Base-by-base conservation (phyloP, 768 basidiomycete species). In the Lactarius quietus region DNA sequence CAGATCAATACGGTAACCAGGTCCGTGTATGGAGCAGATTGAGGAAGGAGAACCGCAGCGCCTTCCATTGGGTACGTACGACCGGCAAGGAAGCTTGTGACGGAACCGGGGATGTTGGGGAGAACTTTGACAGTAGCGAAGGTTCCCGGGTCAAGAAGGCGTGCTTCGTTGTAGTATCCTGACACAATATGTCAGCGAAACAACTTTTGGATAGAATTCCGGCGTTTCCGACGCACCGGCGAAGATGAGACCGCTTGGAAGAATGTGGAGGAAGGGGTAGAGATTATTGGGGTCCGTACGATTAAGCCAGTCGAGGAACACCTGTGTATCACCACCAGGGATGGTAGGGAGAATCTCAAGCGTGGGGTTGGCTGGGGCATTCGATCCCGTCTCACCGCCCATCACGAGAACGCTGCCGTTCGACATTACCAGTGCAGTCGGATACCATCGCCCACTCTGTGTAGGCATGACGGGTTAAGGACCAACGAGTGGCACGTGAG, bases 151-250 rank as follows among this genome's bases (percentile, higher is more conserved):
- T 92, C 82, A 31, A 92, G 77, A 65, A 92, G 83, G 18, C 90
- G 85, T 1, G 90, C 91, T 74, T 92, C 88, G 67, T 93, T 92
- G 77, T 86, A 92, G 71, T 92, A 92, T 0, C 80, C 89, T 90
- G 64, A 9, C 20, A 41, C 18, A 31, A 33, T 58, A 38, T 4
- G 29, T 63, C 31, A 59, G 51, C 1, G n/a, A 57, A 45, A 17
- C 1, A 36, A 38, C 20, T 57, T 29, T 17, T 8, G 43, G 29
- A 29, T 1, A 41, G 31, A 31, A 1, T 12, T 3, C 15, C 5
- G 5, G 10, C 45, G 12, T 54, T n/a, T 41, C n/a, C 38, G 12
- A 76, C 83, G 58, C 57, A 88, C 90, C 87, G 45, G 89, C 80
- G 72, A 92, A 92, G 70, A 93, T 76, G 38, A 81, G 80, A 2